Conservation (phyloP, 352 stramenopile genomes). For the Phytophthora brassicae region DNA sequence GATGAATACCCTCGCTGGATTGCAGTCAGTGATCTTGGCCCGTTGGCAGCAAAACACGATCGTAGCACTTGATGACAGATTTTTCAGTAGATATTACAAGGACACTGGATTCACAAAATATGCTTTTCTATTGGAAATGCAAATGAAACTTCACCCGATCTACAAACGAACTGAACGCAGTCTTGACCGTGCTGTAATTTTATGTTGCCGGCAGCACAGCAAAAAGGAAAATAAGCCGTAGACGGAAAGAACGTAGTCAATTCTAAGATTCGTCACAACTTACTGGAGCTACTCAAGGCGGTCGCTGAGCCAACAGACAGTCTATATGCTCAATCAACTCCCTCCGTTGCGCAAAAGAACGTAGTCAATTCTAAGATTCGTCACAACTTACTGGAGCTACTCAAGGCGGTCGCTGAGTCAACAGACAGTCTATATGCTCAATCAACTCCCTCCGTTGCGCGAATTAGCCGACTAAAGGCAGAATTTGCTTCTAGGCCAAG, state of each 20-base stretch:
- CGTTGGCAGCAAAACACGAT: slow-evolving; percentile 11
- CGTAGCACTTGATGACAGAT: slow-evolving; percentile 1
- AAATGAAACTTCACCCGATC: slow-evolving; percentile 12
- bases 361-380: too few relatives aligned
- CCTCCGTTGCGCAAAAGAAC: too few relatives aligned
- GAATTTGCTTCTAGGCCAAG: neutral
- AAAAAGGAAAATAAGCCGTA: slow-evolving; percentile 5
- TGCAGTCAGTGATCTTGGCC: slow-evolving; percentile 2
- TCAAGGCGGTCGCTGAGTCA: too few relatives aligned
- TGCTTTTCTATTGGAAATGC: slow-evolving; percentile 13
- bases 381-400: too few relatives aligned
- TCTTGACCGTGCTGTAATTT: slow-evolving; percentile 3
- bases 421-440: too few relatives aligned
- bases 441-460: too few relatives aligned
- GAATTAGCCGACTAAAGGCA: neutral
- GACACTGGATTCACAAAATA: slow-evolving; percentile 3
- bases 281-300: too few relatives aligned
- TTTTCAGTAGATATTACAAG: slow-evolving; percentile 15
- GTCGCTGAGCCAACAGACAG: too few relatives aligned
- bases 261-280: too few relatives aligned
- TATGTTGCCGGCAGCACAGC: slow-evolving; percentile 11
- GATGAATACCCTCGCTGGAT: slow-evolving; percentile 20
- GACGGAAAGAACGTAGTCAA: too few relatives aligned
- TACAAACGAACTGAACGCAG: slow-evolving; percentile 9
- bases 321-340: too few relatives aligned